Conservation (phyloP, 1,284 basidiomycete species). For the Ustilago loliicola region DNA sequence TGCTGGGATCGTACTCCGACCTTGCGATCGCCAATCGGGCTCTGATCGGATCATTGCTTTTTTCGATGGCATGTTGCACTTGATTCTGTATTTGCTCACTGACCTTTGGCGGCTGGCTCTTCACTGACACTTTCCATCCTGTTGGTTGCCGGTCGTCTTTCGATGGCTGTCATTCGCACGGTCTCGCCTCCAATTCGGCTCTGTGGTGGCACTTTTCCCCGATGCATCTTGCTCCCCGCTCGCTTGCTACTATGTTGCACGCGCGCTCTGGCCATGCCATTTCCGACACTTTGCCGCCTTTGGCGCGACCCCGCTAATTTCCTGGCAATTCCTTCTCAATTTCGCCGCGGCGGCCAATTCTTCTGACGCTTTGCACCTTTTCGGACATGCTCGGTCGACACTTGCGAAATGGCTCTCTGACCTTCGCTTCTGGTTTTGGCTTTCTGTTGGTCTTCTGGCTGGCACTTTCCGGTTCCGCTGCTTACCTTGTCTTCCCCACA, state of each 20-base stretch:
- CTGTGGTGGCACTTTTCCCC: conserved; percentile 12
- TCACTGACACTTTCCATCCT: not conserved
- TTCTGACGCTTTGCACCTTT: not conserved
- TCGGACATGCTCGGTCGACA: conserved; percentile 43
- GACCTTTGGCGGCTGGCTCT: not conserved
- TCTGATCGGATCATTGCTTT: not conserved
- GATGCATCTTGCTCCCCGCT: not conserved
- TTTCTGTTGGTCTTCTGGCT: conserved; percentile 1
- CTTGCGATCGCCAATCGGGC: conserved; percentile 6
- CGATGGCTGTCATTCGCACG: not conserved
- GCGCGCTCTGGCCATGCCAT: not conserved
- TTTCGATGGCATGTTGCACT: not conserved
- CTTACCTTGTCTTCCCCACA: conserved; percentile 17
- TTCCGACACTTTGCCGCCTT: conserved; percentile 6
- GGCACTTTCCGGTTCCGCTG: conserved; percentile 11
- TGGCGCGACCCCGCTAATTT: conserved; percentile 4
- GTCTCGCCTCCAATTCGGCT: not conserved
- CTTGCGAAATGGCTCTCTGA: conserved; percentile 1
- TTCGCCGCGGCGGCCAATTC: conserved; percentile 18
- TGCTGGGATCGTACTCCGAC: not conserved
- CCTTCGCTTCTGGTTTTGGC: conserved; percentile 8
- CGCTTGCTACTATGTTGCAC: not conserved
- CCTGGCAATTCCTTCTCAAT: conserved; percentile 5
- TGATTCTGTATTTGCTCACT: not conserved
- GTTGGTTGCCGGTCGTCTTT: not conserved